Evolutionary conservation across 148 eudicot genomes (phyloP).

Genomic region (Camellia lanceoleosa): DNA sequence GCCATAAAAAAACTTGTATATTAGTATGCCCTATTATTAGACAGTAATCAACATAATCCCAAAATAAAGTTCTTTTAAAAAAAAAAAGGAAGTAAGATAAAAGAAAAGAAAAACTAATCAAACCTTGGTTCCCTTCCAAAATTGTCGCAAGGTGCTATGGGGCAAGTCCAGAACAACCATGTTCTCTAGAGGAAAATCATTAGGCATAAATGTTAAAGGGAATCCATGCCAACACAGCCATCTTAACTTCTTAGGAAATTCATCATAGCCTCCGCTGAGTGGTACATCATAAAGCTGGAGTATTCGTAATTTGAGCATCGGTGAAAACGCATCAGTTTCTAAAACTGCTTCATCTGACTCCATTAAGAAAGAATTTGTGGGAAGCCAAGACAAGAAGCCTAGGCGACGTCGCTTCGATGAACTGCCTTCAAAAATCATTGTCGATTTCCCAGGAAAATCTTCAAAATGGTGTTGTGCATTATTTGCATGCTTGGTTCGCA

Average conservation of each 20-base stretch:
- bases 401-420: background rate
- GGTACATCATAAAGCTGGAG: background rate
- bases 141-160: background rate
- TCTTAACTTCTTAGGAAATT: slow-evolving; percentile 6
- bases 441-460: background rate
- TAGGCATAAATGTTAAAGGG: background rate
- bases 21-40: background rate
- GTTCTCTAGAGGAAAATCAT: background rate
- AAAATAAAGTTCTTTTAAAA: too few relatives aligned
- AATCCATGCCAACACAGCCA: slow-evolving; percentile 3
- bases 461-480: background rate
- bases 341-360: background rate
- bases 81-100: too few relatives aligned
- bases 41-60: background rate
- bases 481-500: background rate
- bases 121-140: slow-evolving; percentile 15
- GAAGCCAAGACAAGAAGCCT: background rate
- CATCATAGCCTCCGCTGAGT: background rate
- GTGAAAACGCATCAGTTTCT: background rate
- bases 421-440: background rate
- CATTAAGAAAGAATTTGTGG: background rate
- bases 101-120: background rate
- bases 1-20: background rate
- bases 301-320: slow-evolving; percentile 11
- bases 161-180: slow-evolving; percentile 14